A percentile compares a stretch with the other conserved stretches of the same genome.
Conservation (phyloP, 2,329 filamentous ascomycete genomes). For the Penicillium sp. region DNA sequence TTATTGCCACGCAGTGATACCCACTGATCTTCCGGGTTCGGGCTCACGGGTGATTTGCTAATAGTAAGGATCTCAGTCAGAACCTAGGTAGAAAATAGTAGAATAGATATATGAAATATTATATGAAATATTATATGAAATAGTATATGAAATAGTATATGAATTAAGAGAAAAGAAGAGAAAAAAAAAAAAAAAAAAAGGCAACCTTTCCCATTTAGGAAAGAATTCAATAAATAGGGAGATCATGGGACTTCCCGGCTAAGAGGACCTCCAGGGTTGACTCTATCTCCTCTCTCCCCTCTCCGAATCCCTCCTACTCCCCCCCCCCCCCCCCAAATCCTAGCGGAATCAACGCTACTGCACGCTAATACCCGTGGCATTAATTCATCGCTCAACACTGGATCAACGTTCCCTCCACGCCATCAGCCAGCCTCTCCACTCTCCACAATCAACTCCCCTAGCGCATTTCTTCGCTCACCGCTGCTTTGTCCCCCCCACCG, state of each 20-base stretch:
- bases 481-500: conserved; percentile 39
- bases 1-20: conserved; percentile 14
- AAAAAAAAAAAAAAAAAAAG: not conserved
- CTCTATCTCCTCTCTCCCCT: not conserved
- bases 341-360: not conserved
- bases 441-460: conserved; percentile 28
- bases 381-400: not conserved
- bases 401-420: not conserved
- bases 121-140: no score
- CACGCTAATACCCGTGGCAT: not conserved
- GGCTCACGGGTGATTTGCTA: not conserved
- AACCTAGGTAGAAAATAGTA: not conserved
- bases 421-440: conserved; percentile 16
- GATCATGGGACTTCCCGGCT: not conserved
- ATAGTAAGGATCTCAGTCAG: conserved; percentile 1
- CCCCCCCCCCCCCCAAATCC: no score
- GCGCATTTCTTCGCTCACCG: conserved; percentile 37
- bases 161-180: not conserved
- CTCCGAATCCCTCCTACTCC: not conserved
- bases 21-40: conserved; percentile 2
- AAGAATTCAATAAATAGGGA: conserved; percentile 1
- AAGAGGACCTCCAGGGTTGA: not conserved
- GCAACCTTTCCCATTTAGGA: conserved; percentile 2
- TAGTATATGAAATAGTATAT: not conserved
- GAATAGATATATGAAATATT: no score